A percentile compares a stretch with the other conserved stretches of the same genome.
These are phyloP conservation scores for Begonia fuchsioides DNA, from an alignment of 306 rosid genomes.

Conservation along the genomic window DNA sequence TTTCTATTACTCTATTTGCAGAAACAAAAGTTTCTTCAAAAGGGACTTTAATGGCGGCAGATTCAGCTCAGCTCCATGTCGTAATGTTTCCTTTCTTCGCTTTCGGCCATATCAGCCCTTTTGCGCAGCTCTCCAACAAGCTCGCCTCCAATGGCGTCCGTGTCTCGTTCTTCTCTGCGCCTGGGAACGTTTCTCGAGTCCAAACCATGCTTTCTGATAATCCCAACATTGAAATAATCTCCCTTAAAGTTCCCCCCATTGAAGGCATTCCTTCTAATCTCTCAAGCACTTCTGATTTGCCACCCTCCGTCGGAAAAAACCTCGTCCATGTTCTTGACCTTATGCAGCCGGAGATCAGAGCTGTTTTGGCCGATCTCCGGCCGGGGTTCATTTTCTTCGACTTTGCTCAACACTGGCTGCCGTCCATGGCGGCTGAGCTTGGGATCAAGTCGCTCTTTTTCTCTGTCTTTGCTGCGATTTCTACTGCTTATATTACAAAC, in stretches of 20 bases:
- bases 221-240: constrained; percentile 13
- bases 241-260: constrained; percentile 13
- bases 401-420: constrained; percentile 44
- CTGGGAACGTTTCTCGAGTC: constrained; percentile 17
- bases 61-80: constrained; percentile 14
- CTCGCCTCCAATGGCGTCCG: constrained; percentile 26
- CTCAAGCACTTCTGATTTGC: constrained; percentile 22
- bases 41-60: not conserved
- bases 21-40: not conserved
- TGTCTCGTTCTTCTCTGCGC: constrained; percentile 30
- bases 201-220: constrained; percentile 17
- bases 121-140: constrained; percentile 37
- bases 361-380: constrained; percentile 22
- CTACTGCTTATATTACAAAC: constrained; percentile 17
- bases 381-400: constrained; percentile 34
- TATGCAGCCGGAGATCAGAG: constrained; percentile 20
- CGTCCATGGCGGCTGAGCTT: constrained; percentile 28
- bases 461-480: constrained; percentile 18
- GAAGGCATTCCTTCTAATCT: constrained; percentile 7
- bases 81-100: constrained; percentile 41
- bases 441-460: constrained; percentile 27
- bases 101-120: constrained; percentile 41
- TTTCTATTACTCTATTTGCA: not conserved
- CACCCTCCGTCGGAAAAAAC: constrained; percentile 11
- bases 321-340: constrained; percentile 22